phyloP scores from a whole-genome alignment of 129 eudicot species.

The Silybum marianum region DNA sequence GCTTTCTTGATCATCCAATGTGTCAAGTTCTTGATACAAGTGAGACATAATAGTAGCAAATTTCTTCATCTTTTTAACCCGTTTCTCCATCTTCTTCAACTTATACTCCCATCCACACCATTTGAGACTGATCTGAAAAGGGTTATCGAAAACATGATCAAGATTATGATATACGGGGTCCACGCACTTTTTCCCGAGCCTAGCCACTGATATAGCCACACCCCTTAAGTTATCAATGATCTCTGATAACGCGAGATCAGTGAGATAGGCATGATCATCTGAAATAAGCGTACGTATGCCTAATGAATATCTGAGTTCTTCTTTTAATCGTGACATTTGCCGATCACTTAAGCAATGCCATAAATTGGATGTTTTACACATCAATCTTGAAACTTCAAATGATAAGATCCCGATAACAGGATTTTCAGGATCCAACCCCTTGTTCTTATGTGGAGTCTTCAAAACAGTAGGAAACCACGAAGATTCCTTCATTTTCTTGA shows the following conservation, averaged over 20 bases:
- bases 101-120: slow-evolving; percentile 80
- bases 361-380: slow-evolving; percentile 66
- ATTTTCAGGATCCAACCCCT: slow-evolving; percentile 47
- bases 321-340: slow-evolving; percentile 53
- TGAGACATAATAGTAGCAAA: slow-evolving; percentile 64
- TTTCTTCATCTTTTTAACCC: slow-evolving; percentile 72
- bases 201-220: slow-evolving; percentile 51
- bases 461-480: slow-evolving; percentile 57
- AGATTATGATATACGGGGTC: slow-evolving; percentile 71
- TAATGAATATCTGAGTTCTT: slow-evolving; percentile 66
- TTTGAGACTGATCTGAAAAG: slow-evolving; percentile 42
- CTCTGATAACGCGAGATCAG: slow-evolving; percentile 69
- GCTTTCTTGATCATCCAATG: slow-evolving; percentile 64
- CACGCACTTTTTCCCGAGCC: slow-evolving; percentile 78
- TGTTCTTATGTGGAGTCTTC: slow-evolving; percentile 49
- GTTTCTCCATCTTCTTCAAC: slow-evolving; percentile 86
- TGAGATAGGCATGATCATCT: slow-evolving; percentile 57
- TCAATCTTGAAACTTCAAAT: slow-evolving; percentile 64
- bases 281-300: slow-evolving; percentile 78
- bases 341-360: slow-evolving; percentile 71
- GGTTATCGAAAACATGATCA: slow-evolving; percentile 56
- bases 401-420: slow-evolving; percentile 67
- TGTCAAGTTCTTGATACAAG: slow-evolving; percentile 64
- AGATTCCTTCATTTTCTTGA: slow-evolving; percentile 43
- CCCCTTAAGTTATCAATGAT: slow-evolving; percentile 53